Conservation (phyloP, 371 early-diverging fungal species). For the Dichotomocladium elegans region DNA sequence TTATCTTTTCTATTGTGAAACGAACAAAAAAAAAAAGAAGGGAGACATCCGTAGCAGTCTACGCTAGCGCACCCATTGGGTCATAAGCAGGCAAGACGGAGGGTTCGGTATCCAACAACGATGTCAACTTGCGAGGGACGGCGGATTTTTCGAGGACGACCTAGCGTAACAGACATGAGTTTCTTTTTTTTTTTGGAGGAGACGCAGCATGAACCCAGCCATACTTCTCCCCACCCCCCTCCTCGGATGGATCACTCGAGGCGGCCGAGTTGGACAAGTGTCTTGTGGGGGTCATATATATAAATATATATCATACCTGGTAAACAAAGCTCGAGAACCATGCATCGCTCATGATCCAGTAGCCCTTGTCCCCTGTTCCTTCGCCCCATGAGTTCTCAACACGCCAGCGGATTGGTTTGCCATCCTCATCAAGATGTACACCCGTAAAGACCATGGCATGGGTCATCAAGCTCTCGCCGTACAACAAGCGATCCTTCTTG, state of each 20-base stretch:
- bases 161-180: slow-evolving; percentile 6
- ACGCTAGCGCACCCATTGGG: slow-evolving; percentile 64
- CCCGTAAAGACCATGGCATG: slow-evolving; percentile 85
- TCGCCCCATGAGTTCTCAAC: slow-evolving; percentile 82
- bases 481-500: slow-evolving; percentile 72
- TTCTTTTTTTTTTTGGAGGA: too few species aligned
- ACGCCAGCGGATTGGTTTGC: slow-evolving; percentile 69
- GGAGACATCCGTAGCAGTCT: too few species aligned
- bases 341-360: slow-evolving; percentile 73
- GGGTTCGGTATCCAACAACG: slow-evolving; percentile 60
- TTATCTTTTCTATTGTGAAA: too few species aligned
- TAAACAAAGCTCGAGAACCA: slow-evolving; percentile 84
- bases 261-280: too few species aligned
- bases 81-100: slow-evolving; percentile 75
- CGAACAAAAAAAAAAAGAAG: too few species aligned
- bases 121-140: slow-evolving; percentile 55
- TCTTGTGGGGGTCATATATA: not conserved
- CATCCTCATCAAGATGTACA: slow-evolving; percentile 66
- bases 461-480: slow-evolving; percentile 76
- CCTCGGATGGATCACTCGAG: too few species aligned
- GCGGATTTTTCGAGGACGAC: slow-evolving; percentile 68
- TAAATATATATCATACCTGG: slow-evolving; percentile 35
- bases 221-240: too few species aligned
- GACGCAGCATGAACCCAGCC: too few species aligned
- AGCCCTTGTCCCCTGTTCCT: slow-evolving; percentile 70